A percentile compares a stretch with the other conserved stretches of the same genome.
Conservation (phyloP, 257 asterid genomes). For the Fraxinus anomala region DNA sequence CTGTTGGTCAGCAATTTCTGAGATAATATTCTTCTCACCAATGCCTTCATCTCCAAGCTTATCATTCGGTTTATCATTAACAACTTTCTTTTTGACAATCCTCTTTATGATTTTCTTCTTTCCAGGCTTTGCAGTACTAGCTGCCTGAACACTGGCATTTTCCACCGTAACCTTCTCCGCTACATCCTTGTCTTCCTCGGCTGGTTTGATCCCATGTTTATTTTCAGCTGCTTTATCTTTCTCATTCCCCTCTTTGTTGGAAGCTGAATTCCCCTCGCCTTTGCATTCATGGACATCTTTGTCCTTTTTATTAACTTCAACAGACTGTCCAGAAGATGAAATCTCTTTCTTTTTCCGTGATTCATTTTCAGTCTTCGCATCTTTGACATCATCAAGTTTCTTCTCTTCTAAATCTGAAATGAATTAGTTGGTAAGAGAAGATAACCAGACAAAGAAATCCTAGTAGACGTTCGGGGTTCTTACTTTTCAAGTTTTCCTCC, state of each 20-base stretch:
- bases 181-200: constrained; percentile 38
- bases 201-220: constrained; percentile 40
- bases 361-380: constrained; percentile 35
- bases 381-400: constrained; percentile 40
- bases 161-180: constrained; percentile 40
- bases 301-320: constrained; percentile 44
- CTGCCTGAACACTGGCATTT: constrained; percentile 38
- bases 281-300: constrained; percentile 36
- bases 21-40: constrained; percentile 37
- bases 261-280: constrained; percentile 35
- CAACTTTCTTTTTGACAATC: constrained; percentile 56
- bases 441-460: constrained; percentile 24
- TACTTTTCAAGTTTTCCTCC: constrained; percentile 60
- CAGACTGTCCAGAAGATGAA: constrained; percentile 42
- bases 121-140: constrained; percentile 53
- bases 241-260: constrained; percentile 42
- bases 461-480: constrained; percentile 23
- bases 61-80: constrained; percentile 38
- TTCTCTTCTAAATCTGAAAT: constrained; percentile 42
- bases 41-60: constrained; percentile 41
- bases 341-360: constrained; percentile 48
- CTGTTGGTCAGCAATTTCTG: constrained; percentile 51
- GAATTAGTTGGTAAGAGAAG: not conserved
- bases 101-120: constrained; percentile 82
- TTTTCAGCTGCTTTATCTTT: constrained; percentile 43